phyloP scores from a whole-genome alignment of 768 basidiomycete genomes.

The Rhizopogon vinicolor region DNA sequence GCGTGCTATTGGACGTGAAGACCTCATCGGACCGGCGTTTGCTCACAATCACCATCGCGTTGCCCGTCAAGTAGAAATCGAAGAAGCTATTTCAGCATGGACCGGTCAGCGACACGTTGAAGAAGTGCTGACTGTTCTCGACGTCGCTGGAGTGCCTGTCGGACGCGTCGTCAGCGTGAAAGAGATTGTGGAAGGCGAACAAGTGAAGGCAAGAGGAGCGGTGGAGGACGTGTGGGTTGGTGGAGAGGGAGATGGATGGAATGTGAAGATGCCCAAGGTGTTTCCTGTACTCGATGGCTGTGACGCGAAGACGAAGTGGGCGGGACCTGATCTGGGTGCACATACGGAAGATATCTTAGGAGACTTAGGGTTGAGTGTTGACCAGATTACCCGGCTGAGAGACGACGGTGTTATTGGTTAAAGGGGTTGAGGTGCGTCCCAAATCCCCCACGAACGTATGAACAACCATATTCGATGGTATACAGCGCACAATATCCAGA shows the following conservation, averaged over 20 bases:
- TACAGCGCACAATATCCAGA: too few species aligned
- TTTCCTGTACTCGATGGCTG: constrained; percentile 61
- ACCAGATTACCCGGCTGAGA: constrained; percentile 35
- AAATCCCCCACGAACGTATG: too few species aligned
- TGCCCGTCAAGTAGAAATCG: constrained; percentile 45
- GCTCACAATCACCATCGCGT: constrained; percentile 40
- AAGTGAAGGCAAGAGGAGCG: constrained; percentile 48
- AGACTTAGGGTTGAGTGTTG: constrained; percentile 36
- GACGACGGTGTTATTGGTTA: constrained; percentile 35
- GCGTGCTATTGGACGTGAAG: constrained; percentile 51
- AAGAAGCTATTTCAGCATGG: constrained; percentile 58
- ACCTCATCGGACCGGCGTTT: constrained; percentile 53
- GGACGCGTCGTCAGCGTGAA: constrained; percentile 60
- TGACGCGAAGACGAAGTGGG: constrained; percentile 57
- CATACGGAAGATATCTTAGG: constrained; percentile 50
- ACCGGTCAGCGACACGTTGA: constrained; percentile 45
- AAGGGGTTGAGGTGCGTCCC: not conserved
- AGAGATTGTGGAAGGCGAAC: constrained; percentile 58
- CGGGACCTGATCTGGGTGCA: constrained; percentile 61
- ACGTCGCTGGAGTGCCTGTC: constrained; percentile 53
- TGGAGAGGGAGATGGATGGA: constrained; percentile 42
- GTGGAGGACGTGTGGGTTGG: constrained; percentile 57
- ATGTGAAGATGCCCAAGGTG: constrained; percentile 62
- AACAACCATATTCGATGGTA: too few species aligned
- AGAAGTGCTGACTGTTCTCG: constrained; percentile 49